Evolutionary conservation across 164 flowering plant species (phyloP).

Genomic region (Magnolia changhungtana): DNA sequence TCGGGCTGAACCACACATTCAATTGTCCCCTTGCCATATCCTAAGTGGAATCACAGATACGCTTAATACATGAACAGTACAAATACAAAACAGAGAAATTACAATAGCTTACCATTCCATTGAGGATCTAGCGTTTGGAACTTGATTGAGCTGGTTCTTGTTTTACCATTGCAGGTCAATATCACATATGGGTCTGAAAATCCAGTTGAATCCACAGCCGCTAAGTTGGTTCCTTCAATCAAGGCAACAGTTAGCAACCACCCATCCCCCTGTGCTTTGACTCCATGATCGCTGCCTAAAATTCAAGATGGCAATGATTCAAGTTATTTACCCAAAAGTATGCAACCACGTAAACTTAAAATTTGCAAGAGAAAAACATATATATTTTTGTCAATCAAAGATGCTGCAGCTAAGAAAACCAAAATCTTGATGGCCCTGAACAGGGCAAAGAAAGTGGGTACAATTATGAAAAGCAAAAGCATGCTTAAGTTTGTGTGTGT

Average conservation of each 20-base stretch:
- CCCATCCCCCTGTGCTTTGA: conserved; percentile 95
- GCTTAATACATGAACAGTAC: not conserved
- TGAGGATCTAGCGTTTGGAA: conserved; percentile 78
- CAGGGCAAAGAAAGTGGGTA: not conserved
- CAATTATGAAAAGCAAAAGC: not conserved
- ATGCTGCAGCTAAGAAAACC: not conserved
- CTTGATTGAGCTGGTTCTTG: conserved; percentile 90
- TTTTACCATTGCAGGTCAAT: conserved; percentile 88
- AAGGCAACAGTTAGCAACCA: conserved; percentile 94
- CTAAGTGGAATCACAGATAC: not conserved
- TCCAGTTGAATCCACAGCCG: conserved; percentile 85
- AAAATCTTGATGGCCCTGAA: not conserved
- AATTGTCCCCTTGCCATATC: not conserved
- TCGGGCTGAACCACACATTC: not conserved
- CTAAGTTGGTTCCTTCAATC: conserved; percentile 78
- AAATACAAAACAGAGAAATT: not conserved
- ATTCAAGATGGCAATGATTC: not conserved
- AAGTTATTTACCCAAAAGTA: not conserved
- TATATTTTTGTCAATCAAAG: not conserved
- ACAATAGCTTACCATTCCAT: conserved; percentile 72
- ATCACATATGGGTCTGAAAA: conserved; percentile 91
- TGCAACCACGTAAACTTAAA: not conserved
- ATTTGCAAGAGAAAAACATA: not conserved
- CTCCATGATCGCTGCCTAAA: conserved; percentile 89
- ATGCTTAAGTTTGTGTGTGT: not conserved